These are phyloP conservation scores for Akanthomyces dipterigenus DNA, from an alignment of 2,329 filamentous ascomycete species.

Conservation along the genomic window DNA sequence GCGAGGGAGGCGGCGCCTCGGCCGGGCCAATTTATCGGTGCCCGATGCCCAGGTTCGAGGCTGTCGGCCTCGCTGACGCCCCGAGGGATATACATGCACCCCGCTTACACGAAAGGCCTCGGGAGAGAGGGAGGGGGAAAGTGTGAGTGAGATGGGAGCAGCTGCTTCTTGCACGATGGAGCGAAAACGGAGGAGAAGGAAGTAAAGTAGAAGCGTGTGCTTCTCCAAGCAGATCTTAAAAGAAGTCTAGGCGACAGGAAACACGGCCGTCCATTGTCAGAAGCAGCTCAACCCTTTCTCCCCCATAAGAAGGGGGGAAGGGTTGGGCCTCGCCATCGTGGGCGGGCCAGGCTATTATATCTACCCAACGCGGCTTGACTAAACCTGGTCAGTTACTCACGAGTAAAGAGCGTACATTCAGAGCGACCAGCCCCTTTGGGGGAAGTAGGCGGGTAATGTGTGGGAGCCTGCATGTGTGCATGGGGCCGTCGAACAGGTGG, in stretches of 20 bases:
- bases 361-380: conserved; percentile 1
- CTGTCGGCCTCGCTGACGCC: background rate
- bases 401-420: conserved; percentile 6
- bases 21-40: background rate
- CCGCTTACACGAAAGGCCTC: background rate
- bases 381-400: background rate
- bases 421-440: background rate
- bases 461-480: background rate
- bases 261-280: background rate
- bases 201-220: background rate
- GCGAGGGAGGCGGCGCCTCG: background rate
- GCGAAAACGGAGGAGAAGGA: background rate
- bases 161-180: background rate
- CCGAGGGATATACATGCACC: conserved; percentile 11
- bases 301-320: background rate
- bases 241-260: background rate
- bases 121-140: background rate
- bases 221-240: background rate
- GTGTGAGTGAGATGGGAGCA: background rate
- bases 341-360: background rate
- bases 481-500: background rate
- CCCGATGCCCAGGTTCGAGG: background rate
- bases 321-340: conserved; percentile 1
- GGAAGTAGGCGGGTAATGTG: background rate
- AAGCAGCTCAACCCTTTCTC: background rate